phyloP scores from a whole-genome alignment of 768 basidiomycete genomes.

The Hygrocybe coccinea region DNA sequence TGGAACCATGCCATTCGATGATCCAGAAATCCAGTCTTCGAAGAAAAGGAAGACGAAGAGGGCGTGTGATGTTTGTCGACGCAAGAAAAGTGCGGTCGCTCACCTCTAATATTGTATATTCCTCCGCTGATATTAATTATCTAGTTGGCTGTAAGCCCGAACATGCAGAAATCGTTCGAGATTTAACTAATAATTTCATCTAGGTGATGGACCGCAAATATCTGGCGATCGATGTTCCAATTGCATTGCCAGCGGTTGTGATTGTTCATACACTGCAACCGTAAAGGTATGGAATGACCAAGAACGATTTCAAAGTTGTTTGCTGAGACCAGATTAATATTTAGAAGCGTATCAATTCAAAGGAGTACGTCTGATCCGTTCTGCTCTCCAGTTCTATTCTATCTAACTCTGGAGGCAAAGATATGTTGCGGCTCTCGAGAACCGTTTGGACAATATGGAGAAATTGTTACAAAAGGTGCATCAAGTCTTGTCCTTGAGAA shows the following conservation, averaged over 20 bases:
- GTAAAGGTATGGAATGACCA: constrained; percentile 48
- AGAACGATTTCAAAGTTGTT: background rate
- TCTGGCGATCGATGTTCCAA: constrained; percentile 58
- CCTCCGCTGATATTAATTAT: background rate
- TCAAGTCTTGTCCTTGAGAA: background rate
- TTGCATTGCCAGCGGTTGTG: constrained; percentile 50
- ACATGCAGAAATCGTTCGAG: background rate
- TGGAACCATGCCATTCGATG: background rate
- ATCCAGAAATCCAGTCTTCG: background rate
- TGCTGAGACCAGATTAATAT: background rate
- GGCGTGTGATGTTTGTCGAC: constrained; percentile 71
- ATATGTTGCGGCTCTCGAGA: constrained; percentile 5
- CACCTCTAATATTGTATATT: background rate
- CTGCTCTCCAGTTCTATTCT: background rate
- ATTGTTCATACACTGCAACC: constrained; percentile 65
- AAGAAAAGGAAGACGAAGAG: constrained; percentile 60
- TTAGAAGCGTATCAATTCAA: constrained; percentile 1
- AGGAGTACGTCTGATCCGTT: background rate
- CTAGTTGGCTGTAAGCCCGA: constrained; percentile 41
- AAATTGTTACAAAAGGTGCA: background rate
- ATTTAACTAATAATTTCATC: background rate
- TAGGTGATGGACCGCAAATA: constrained; percentile 39
- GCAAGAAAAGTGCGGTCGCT: constrained; percentile 57
- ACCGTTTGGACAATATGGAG: constrained; percentile 4
- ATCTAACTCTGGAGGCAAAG: background rate